Conservation (phyloP, 2,329 filamentous ascomycete species). For the Talaromyces sp. region DNA sequence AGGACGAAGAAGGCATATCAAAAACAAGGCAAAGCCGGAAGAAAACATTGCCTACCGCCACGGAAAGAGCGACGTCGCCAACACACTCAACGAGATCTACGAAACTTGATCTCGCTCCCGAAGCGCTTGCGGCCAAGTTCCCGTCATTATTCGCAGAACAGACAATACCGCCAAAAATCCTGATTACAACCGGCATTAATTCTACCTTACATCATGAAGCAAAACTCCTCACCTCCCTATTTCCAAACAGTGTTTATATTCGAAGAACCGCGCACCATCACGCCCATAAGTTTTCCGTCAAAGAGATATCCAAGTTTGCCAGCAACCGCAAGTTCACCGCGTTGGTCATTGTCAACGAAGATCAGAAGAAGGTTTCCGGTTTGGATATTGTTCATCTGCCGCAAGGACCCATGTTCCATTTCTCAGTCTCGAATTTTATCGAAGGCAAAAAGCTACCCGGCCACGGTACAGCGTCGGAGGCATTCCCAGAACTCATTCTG, state of each 20-base stretch:
- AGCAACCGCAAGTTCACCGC: slow-evolving; percentile 77
- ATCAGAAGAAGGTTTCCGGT: slow-evolving; percentile 77
- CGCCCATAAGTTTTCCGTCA: slow-evolving; percentile 83
- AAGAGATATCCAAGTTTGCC: slow-evolving; percentile 85
- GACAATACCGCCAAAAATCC: slow-evolving; percentile 67
- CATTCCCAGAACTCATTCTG: slow-evolving; percentile 83
- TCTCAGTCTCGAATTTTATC: slow-evolving; percentile 84
- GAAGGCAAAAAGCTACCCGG: slow-evolving; percentile 83
- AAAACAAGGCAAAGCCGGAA: slow-evolving; percentile 27
- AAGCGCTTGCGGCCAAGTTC: slow-evolving; percentile 59
- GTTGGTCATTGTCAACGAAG: slow-evolving; percentile 81
- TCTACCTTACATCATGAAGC: slow-evolving; percentile 83
- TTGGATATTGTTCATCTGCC: slow-evolving; percentile 83
- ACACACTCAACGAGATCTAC: slow-evolving; percentile 55
- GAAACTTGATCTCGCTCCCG: slow-evolving; percentile 58
- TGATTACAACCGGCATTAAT: slow-evolving; percentile 88
- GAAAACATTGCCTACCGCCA: slow-evolving; percentile 35
- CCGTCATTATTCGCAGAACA: slow-evolving; percentile 54
- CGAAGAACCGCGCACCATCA: slow-evolving; percentile 78
- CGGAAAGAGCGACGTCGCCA: slow-evolving; percentile 53
- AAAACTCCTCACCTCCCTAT: slow-evolving; percentile 70
- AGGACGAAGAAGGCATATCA: slow-evolving; percentile 39
- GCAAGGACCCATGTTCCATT: slow-evolving; percentile 84
- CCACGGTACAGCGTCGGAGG: slow-evolving; percentile 83
- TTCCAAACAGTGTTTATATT: slow-evolving; percentile 79